These are phyloP conservation scores for Claviceps fusiformis DNA, from an alignment of 2,329 filamentous ascomycete genomes.

Conservation along the genomic window DNA sequence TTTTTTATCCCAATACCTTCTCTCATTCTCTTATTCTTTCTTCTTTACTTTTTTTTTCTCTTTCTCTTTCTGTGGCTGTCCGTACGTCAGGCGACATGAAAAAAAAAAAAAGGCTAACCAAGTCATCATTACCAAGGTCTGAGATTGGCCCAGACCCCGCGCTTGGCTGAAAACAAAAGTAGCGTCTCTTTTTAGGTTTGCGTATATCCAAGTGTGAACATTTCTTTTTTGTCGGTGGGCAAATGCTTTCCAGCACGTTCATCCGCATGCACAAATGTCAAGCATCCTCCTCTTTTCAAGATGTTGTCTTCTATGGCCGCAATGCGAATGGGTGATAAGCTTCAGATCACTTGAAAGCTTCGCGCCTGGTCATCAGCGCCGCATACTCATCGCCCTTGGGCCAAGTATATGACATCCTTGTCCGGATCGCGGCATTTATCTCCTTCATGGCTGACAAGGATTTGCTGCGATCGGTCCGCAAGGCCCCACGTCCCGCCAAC, in stretches of 20 bases:
- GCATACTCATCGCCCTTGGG: background rate
- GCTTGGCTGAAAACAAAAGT: background rate
- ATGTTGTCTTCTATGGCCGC: no score
- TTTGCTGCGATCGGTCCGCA: background rate
- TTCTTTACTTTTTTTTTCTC: no score
- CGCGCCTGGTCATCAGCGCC: no score
- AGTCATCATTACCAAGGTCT: background rate
- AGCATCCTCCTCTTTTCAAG: background rate
- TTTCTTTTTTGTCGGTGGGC: background rate
- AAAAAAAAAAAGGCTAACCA: background rate
- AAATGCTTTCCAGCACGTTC: background rate
- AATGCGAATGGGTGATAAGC: background rate
- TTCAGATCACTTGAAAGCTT: background rate
- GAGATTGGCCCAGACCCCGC: background rate
- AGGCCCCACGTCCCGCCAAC: background rate
- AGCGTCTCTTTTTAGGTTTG: background rate
- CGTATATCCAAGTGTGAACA: background rate
- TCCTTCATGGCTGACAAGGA: background rate
- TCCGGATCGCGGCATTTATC: background rate
- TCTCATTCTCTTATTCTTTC: background rate
- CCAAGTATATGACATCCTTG: background rate
- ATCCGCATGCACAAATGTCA: background rate
- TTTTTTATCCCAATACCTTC: background rate
- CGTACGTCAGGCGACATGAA: background rate
- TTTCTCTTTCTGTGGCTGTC: background rate